A percentile compares a stretch with the other conserved stretches of the same genome.
Conservation (phyloP, 805 yeast genomes). For the Torulaspora quercuum region DNA sequence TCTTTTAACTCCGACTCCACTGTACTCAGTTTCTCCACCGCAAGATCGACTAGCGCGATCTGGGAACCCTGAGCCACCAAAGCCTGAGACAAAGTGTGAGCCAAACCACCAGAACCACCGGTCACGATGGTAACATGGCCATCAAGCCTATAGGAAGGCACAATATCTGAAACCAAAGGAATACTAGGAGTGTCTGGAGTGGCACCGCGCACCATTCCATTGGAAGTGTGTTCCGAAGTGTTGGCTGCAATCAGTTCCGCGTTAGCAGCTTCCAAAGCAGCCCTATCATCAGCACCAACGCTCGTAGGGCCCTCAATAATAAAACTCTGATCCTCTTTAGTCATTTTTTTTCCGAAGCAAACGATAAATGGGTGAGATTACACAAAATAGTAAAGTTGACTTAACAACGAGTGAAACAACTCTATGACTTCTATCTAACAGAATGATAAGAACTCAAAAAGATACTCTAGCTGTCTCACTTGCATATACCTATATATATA, state of each 20-base stretch:
- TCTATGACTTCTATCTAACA: too few species aligned
- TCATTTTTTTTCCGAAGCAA: conserved; percentile 8
- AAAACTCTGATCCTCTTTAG: conserved; percentile 10
- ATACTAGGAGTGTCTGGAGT: conserved; percentile 24
- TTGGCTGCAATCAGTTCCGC: conserved; percentile 14
- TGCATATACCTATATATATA: background rate
- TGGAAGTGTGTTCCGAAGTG: conserved; percentile 4
- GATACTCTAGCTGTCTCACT: too few species aligned
- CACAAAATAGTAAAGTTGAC: too few species aligned
- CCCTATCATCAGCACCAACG: conserved; percentile 12
- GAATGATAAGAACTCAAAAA: too few species aligned
- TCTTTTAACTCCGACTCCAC: conserved; percentile 48
- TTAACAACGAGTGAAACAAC: too few species aligned
- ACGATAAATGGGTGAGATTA: too few species aligned
- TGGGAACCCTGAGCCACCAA: conserved; percentile 74
- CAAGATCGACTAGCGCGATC: conserved; percentile 67
- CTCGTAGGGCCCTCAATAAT: conserved; percentile 17
- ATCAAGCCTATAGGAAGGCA: conserved; percentile 65
- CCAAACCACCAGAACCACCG: conserved; percentile 80
- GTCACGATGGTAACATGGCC: conserved; percentile 70
- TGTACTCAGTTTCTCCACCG: conserved; percentile 54
- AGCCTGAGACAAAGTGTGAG: conserved; percentile 61
- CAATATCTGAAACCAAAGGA: conserved; percentile 40
- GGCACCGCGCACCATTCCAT: conserved; percentile 23
- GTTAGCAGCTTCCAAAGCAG: conserved; percentile 11